A percentile compares a stretch with the other conserved stretches of the same genome.
Evolutionary conservation across 164 flowering plant species (phyloP).

Genomic region (Tetrastigma voinierianum): DNA sequence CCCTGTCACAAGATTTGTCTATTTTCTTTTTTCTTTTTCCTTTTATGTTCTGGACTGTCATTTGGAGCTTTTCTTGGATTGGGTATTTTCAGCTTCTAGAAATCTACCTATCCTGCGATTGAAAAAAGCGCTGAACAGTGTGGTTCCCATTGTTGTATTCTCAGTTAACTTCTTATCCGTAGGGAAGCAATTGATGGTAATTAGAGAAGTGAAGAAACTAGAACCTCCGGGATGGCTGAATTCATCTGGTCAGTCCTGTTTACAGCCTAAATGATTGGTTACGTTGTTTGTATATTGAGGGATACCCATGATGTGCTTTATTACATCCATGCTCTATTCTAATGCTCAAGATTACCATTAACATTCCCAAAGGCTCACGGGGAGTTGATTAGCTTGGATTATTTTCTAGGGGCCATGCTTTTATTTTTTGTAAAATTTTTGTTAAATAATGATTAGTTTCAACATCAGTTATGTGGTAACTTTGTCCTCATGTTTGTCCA

Average conservation of each 20-base stretch:
- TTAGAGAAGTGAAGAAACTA: not conserved
- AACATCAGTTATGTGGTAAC: not conserved
- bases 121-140: not conserved
- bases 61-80: not conserved
- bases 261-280: not conserved
- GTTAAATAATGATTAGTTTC: constrained; percentile 8
- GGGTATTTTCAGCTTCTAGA: not conserved
- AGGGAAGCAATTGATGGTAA: not conserved
- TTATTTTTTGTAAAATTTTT: not conserved
- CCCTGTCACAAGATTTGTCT: no score
- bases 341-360: not conserved
- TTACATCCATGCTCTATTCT: not conserved
- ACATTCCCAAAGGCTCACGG: not conserved
- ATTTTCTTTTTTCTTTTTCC: not conserved
- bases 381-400: not conserved
- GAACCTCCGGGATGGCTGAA: no score
- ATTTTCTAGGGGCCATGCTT: constrained; percentile 5
- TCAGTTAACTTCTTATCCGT: not conserved
- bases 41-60: not conserved
- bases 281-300: no score
- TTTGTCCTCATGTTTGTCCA: constrained; percentile 13
- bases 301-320: not conserved
- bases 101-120: no score
- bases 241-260: not conserved
- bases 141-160: not conserved